These are phyloP conservation scores for Collybia nuda DNA, from an alignment of 768 basidiomycete species.

Conservation along the genomic window DNA sequence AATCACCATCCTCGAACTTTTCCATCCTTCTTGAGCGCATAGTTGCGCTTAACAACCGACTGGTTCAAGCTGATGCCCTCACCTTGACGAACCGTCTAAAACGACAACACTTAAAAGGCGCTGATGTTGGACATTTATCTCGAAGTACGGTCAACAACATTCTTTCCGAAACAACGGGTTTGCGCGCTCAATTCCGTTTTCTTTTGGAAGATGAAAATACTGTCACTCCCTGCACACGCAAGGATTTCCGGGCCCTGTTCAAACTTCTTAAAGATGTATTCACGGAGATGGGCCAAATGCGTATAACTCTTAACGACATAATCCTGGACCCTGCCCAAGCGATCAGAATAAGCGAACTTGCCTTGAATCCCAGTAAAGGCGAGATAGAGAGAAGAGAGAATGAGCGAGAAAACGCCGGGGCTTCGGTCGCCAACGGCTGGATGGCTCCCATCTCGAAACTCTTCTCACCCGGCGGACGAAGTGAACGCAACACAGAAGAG, in stretches of 20 bases:
- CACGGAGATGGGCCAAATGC: slow-evolving; percentile 76
- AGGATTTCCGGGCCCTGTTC: slow-evolving; percentile 80
- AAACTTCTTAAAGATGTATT: slow-evolving; percentile 86
- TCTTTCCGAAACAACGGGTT: slow-evolving; percentile 61
- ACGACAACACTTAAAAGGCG: slow-evolving; percentile 83
- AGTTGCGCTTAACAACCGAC: slow-evolving; percentile 47
- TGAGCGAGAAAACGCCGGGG: slow-evolving; percentile 25
- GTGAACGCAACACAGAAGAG: slow-evolving; percentile 16
- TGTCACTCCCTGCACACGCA: slow-evolving; percentile 62
- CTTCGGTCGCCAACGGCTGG: slow-evolving; percentile 55
- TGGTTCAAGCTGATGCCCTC: slow-evolving; percentile 79
- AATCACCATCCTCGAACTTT: slow-evolving; percentile 53
- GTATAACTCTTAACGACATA: slow-evolving; percentile 83
- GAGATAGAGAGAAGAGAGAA: slow-evolving; percentile 37
- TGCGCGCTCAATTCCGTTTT: slow-evolving; percentile 74
- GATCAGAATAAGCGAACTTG: slow-evolving; percentile 65
- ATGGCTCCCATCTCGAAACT: slow-evolving; percentile 86
- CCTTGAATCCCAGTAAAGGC: slow-evolving; percentile 58
- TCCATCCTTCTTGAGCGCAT: slow-evolving; percentile 64
- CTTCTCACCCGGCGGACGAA: slow-evolving; percentile 40
- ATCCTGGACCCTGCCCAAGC: slow-evolving; percentile 86
- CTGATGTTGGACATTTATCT: slow-evolving; percentile 86
- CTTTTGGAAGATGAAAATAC: slow-evolving; percentile 75
- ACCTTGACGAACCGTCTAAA: slow-evolving; percentile 89
- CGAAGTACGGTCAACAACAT: slow-evolving; percentile 77